Percentiles rank a stretch among this genome's conserved stretches.
These are phyloP conservation scores for Citrus hindsii DNA, from an alignment of 345 rosid species.

Conservation along the genomic window DNA sequence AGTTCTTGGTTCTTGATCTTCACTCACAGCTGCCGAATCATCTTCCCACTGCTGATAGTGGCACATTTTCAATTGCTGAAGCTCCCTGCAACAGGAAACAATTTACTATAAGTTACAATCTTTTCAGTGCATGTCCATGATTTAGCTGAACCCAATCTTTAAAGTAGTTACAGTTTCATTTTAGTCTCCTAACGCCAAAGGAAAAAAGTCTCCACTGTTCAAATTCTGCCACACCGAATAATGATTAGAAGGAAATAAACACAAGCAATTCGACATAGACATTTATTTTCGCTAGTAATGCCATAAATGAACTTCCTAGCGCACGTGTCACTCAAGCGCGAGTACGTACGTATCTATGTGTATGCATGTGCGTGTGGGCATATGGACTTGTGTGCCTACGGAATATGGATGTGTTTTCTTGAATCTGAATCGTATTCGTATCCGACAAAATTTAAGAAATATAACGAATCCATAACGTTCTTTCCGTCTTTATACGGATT, in stretches of 20 bases:
- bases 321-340: no score
- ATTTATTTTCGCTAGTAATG: background rate
- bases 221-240: background rate
- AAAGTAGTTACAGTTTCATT: background rate
- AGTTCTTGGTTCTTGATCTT: constrained; percentile 3
- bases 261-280: background rate
- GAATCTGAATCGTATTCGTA: background rate
- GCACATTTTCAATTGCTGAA: constrained; percentile 25
- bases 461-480: background rate
- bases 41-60: constrained; percentile 28
- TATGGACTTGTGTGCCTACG: background rate
- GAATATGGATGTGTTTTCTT: background rate
- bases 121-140: background rate
- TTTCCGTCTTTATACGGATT: background rate
- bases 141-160: background rate
- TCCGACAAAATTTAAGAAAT: background rate
- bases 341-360: background rate
- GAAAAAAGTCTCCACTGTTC: background rate
- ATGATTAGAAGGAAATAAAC: background rate
- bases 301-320: background rate
- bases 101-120: background rate
- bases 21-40: constrained; percentile 11
- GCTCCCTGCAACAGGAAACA: constrained; percentile 9
- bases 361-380: background rate
- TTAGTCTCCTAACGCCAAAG: background rate